Evolutionary conservation across 148 eudicot species (phyloP), one percentile per base, ranked within the genome.

Genomic region (Nyssa sinensis): DNA sequence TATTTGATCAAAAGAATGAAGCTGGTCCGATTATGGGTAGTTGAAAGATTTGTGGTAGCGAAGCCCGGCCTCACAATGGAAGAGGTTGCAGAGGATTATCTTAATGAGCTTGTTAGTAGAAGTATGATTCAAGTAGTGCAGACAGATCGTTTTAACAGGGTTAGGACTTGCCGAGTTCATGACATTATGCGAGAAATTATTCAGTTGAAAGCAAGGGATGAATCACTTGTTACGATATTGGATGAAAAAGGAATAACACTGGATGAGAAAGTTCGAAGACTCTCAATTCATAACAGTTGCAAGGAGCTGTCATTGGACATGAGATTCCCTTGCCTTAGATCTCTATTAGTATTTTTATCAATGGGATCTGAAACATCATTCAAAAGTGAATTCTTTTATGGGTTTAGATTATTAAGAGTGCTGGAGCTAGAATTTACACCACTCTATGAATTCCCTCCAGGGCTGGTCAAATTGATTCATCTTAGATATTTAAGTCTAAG

Each of bases 51-150:
- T 60, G 64, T 72, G 29, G 75, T 60, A 35, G 33, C 37, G 33
- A 34, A 35, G 33, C 55, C 12, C 60, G 37, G 59, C 24, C 64
- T 23, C 34, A 60, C 59, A 2, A 9, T 31, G 47, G 75, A 72
- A 72, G 75, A 72, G 32, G 66, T 61, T 61, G 75, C 75, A 13
- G 65, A 59, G 21, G 55, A 72, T 9, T 72, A 72, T 57, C 75
- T 72, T 13, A 72, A 37, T 12, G 66, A 72, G 25, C 66, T 72
- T 34, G 75, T 59, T 6, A 72, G 64, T 61, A 59, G 75, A 24
- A 72, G 66, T 61, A 34, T 72, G 66, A 72, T 72, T 72, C 61
- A 55, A 55, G 63, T 70, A 25, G 74, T 33, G 31, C 37, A 41
- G n/a, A 55, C 9, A 16, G 62, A 35, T 11, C 5, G 21, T 39